Evolutionary conservation across 2,329 filamentous ascomycete genomes (phyloP).

Genomic region (Chalaropsis ovoidea): DNA sequence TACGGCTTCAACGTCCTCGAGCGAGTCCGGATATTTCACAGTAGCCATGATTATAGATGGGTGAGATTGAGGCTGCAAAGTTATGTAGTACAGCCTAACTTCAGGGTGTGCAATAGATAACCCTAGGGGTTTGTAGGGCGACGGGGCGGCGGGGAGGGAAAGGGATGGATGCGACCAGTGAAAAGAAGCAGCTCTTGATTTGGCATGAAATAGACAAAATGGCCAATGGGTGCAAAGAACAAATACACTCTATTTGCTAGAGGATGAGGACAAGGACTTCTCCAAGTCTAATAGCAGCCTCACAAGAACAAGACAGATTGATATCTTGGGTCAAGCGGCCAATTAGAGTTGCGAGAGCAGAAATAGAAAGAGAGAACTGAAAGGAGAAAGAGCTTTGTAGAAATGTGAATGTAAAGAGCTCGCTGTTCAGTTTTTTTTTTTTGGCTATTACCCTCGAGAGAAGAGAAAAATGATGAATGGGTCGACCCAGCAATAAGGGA

Average conservation of each 20-base stretch:
- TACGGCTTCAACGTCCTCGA: constrained; percentile 26
- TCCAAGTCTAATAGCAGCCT: too few relatives aligned
- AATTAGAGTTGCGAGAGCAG: background rate
- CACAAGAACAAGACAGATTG: background rate
- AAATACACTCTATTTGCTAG: too few relatives aligned
- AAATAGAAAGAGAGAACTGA: background rate
- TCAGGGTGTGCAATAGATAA: background rate
- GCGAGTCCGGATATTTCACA: constrained; percentile 14
- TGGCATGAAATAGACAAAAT: background rate
- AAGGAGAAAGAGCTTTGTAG: background rate
- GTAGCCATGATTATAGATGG: constrained; percentile 18
- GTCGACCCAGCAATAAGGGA: constrained; percentile 2
- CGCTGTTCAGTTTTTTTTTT: background rate
- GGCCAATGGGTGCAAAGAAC: too few relatives aligned
- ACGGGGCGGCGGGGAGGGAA: background rate
- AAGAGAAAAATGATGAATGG: constrained; percentile 1
- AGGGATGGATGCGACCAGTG: background rate
- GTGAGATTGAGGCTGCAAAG: background rate
- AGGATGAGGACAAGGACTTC: background rate
- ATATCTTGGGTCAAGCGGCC: background rate
- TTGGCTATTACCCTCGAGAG: background rate
- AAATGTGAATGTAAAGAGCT: background rate
- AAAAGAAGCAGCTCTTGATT: background rate
- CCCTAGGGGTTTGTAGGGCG: background rate
- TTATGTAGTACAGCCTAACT: background rate